Evolutionary conservation across 768 basidiomycete species (phyloP), one percentile per base, ranked within the genome.

Genomic region (Termitomyces heimii): DNA sequence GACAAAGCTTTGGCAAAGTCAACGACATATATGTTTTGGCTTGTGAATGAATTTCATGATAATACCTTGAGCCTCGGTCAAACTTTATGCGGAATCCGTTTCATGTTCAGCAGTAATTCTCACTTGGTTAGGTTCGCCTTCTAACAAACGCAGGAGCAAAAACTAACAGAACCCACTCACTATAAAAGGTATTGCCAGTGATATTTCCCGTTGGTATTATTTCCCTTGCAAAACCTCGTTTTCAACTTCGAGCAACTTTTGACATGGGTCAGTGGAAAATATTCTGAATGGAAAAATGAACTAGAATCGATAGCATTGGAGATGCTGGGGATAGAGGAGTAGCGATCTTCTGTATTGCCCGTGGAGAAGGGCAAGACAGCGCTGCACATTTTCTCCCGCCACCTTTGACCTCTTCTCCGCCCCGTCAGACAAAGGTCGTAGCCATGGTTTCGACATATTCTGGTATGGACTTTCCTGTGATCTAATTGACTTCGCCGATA

Each of bases 71-170:
- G 95, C 95, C 10, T 74, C 94, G 32, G 89, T 98, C 68, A 97
- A 96, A 74, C n/a, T n/a, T n/a, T n/a, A n/a, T 91, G 92, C 57
- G 91, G 92, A 20, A 97, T 99, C 60, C 86, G 96, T 43, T 74
- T 98, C 53, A 96, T 94, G 9, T 99, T 95, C 72, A 96, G 94
- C 74, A 98, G 96, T 81, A 96, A 97, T 68, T 94, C 95, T 10
- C 80, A 97, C 20, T 94, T 2, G 4, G 24, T 14, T 4, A 94
- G 46, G 88, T 91, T 50, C 86, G 89, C 48, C 89, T 88, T 8
- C 85, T 89, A 14, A 89, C 85, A 13, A 85, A 82, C 63, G 77
- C 77, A 24, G 71, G 29, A 61, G 57, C 29, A 59, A 47, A 26
- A 53, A 57, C 24, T 55, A 62, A 31, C 67, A 68, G 54, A 54